Conservation (phyloP, 257 asterid species). For the Cynanchum wilfordii region DNA sequence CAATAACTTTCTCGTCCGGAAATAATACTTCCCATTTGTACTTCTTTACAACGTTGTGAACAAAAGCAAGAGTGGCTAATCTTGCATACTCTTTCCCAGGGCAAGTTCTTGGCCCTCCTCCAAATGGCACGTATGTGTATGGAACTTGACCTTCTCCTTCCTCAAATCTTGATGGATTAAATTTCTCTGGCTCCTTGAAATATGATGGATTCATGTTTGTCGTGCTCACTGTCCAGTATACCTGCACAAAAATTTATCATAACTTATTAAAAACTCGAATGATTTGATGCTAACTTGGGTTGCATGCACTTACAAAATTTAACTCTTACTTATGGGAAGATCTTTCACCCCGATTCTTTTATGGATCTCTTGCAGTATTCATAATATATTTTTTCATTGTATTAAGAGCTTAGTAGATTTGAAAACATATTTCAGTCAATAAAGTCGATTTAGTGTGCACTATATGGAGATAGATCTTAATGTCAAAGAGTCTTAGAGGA, state of each 20-base stretch:
- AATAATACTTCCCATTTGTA: conserved; percentile 56
- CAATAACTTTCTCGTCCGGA: conserved; percentile 58
- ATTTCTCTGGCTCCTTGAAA: conserved; percentile 49
- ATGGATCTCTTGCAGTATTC: no score
- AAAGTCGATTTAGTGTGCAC: no score
- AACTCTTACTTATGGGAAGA: no score
- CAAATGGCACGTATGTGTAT: conserved; percentile 57
- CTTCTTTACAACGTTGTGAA: conserved; percentile 47
- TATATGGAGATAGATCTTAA: no score
- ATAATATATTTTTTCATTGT: no score
- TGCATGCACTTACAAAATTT: no score
- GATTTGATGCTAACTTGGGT: no score
- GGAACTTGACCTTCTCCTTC: conserved; percentile 40
- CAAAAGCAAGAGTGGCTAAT: conserved; percentile 46
- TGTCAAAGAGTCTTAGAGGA: no score
- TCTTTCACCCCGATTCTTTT: no score
- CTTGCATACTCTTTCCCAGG: conserved; percentile 82
- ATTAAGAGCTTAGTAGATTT: no score
- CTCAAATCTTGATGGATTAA: conserved; percentile 58
- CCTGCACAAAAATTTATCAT: conserved; percentile 27
- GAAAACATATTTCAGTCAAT: no score
- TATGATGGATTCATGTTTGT: conserved; percentile 49
- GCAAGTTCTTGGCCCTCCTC: conserved; percentile 76
- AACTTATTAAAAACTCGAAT: no score
- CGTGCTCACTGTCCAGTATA: conserved; percentile 64